These are phyloP conservation scores for Claviceps citrina DNA, from an alignment of 2,329 filamentous ascomycete genomes.

Conservation along the genomic window DNA sequence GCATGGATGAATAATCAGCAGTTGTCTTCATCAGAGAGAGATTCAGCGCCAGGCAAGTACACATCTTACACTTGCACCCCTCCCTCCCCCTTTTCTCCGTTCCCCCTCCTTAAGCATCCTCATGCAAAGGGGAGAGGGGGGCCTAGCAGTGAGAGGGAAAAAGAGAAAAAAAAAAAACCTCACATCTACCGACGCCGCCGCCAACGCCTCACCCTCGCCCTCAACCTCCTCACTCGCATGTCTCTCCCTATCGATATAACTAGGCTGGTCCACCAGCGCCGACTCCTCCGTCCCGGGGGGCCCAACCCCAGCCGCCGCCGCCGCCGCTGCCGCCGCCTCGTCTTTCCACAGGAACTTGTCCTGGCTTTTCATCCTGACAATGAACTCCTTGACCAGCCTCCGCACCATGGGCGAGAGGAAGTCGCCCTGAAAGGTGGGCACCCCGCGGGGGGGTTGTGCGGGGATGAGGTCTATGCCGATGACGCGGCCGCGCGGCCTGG, in stretches of 20 bases:
- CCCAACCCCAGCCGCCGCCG: too few species aligned
- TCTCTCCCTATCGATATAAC: constrained; percentile 53
- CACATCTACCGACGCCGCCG: constrained; percentile 50
- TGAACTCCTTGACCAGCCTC: constrained; percentile 59
- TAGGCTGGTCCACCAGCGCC: constrained; percentile 29
- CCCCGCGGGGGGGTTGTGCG: constrained; percentile 74
- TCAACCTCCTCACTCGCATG: constrained; percentile 14
- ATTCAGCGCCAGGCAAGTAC: too few species aligned
- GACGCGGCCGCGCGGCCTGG: constrained; percentile 60
- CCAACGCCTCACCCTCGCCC: constrained; percentile 12
- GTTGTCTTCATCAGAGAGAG: not conserved
- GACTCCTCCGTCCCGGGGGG: constrained; percentile 9
- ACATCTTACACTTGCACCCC: too few species aligned
- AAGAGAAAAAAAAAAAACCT: constrained; percentile 12
- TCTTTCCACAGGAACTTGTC: constrained; percentile 4
- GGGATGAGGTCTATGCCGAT: constrained; percentile 91
- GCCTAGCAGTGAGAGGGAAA: too few species aligned
- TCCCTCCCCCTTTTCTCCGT: not conserved
- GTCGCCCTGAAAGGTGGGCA: constrained; percentile 90
- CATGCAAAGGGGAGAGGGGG: too few species aligned
- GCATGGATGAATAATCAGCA: not conserved
- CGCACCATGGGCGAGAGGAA: constrained; percentile 68
- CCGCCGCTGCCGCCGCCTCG: constrained; percentile 1
- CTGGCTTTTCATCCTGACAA: constrained; percentile 39
- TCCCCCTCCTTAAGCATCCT: not conserved